Conservation (phyloP, 2,329 filamentous ascomycete species). For the Chrysoporthe puriensis region DNA sequence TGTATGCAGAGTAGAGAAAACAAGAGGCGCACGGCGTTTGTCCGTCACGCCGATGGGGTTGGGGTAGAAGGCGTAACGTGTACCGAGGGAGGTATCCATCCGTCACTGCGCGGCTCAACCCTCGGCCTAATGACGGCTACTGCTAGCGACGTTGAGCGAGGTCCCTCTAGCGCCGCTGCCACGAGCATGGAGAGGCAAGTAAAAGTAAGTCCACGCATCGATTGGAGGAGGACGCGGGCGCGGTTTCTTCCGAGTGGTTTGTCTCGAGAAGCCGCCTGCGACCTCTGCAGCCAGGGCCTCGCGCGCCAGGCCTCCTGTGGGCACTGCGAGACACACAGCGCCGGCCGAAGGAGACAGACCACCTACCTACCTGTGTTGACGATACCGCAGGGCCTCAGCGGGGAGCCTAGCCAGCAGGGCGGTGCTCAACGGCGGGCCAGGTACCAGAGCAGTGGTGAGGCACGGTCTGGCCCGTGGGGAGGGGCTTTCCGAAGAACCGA, state of each 20-base stretch:
- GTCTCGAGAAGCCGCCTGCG: not conserved
- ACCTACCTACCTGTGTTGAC: no score
- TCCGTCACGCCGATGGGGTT: not conserved
- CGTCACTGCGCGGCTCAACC: not conserved
- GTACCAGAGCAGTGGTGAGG: not conserved
- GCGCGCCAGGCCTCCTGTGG: not conserved
- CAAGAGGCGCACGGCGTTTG: constrained; percentile 1
- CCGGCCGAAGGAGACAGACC: not conserved
- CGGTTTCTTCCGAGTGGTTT: not conserved
- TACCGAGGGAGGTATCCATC: not conserved
- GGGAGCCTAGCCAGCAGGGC: no score
- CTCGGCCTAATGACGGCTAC: no score
- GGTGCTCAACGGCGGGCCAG: not conserved
- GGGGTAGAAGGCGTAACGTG: not conserved
- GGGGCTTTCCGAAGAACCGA: constrained; percentile 10
- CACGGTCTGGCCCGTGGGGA: constrained; percentile 11
- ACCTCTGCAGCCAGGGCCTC: not conserved
- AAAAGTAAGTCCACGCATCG: not conserved
- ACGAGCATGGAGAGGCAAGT: no score
- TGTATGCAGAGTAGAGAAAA: not conserved
- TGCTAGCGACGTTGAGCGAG: no score
- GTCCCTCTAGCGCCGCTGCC: no score
- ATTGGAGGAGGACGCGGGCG: not conserved
- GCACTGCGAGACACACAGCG: not conserved
- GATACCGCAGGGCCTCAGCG: no score